These are phyloP conservation scores for Acacia melanoxylon DNA, from an alignment of 306 rosid species.

Conservation along the genomic window DNA sequence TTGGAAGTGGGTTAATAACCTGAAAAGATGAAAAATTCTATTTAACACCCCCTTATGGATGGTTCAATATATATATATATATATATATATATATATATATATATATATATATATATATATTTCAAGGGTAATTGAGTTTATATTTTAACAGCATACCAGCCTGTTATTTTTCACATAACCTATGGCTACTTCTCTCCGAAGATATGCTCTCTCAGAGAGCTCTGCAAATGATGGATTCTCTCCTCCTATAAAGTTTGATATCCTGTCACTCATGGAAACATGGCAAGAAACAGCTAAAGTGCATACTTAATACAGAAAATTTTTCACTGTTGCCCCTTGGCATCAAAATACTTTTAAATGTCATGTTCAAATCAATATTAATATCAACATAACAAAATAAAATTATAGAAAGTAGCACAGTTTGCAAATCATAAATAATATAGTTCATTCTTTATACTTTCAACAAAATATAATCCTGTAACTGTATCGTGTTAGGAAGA, in stretches of 20 bases:
- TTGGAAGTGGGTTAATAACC: conserved; percentile 88
- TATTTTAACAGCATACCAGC: conserved; percentile 46
- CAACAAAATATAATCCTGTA: neutral
- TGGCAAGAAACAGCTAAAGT: conserved; percentile 13
- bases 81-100: too few relatives aligned
- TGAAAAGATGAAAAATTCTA: conserved; percentile 42
- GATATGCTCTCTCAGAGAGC: conserved; percentile 78
- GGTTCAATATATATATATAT: neutral
- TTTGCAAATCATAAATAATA: neutral
- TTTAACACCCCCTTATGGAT: conserved; percentile 23
- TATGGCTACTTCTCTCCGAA: conserved; percentile 92
- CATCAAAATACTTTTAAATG: neutral
- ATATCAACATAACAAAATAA: neutral
- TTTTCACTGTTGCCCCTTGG: neutral
- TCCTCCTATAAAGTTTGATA: conserved; percentile 74
- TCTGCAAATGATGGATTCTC: conserved; percentile 86
- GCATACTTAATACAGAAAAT: neutral
- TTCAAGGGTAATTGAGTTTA: neutral
- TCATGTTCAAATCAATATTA: neutral
- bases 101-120: too few relatives aligned
- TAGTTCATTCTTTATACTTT: neutral
- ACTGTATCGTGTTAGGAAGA: neutral
- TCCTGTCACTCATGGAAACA: conserved; percentile 49
- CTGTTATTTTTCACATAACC: conserved; percentile 83
- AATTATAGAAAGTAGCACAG: neutral